These are phyloP conservation scores for Solanum appendiculatum DNA, from an alignment of 257 asterid genomes.

Conservation along the genomic window DNA sequence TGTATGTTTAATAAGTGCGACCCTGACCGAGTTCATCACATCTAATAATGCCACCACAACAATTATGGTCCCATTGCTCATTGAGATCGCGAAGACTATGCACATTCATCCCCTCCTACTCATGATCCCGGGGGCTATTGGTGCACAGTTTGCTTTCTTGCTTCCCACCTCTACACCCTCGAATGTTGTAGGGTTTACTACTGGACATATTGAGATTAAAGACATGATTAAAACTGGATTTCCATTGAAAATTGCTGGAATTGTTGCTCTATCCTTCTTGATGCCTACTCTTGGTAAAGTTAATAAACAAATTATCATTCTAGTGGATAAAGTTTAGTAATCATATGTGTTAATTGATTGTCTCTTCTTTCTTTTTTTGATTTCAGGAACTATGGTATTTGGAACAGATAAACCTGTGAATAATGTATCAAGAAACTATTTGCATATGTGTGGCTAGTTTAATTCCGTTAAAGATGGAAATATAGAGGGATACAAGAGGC, in stretches of 20 bases:
- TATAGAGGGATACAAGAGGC: neutral
- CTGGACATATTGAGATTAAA: constrained; percentile 58
- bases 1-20: constrained; percentile 47
- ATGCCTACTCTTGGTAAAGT: constrained; percentile 90
- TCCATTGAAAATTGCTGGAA: constrained; percentile 55
- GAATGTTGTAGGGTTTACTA: constrained; percentile 69
- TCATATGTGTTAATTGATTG: neutral
- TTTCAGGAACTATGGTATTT: constrained; percentile 61
- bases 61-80: constrained; percentile 51
- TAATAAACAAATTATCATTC: neutral
- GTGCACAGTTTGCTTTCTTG: constrained; percentile 59
- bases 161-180: constrained; percentile 90
- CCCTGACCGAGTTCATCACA: constrained; percentile 76
- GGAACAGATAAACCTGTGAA: constrained; percentile 33
- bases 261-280: constrained; percentile 38
- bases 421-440: constrained; percentile 6
- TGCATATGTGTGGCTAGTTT: neutral
- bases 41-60: constrained; percentile 84
- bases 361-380: neutral
- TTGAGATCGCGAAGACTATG: constrained; percentile 61
- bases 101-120: constrained; percentile 56
- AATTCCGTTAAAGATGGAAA: neutral
- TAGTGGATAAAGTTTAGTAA: neutral
- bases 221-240: constrained; percentile 62
- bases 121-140: constrained; percentile 67